Evolutionary conservation across 768 basidiomycete genomes (phyloP).

Genomic region (Mycena latifolia): DNA sequence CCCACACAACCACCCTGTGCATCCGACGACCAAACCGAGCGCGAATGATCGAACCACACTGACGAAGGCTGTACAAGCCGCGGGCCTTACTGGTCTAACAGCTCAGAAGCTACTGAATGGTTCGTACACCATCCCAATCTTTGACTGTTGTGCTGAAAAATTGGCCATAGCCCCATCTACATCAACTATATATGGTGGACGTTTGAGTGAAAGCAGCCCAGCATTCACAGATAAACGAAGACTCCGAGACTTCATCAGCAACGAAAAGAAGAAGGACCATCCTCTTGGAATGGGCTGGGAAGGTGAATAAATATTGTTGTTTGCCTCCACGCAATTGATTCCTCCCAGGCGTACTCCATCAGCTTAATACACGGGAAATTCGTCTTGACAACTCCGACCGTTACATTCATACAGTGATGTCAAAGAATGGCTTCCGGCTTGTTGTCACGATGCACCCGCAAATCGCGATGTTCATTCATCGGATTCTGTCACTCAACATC

Average conservation of each 20-base stretch:
- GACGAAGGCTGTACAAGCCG: background rate
- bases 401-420: conserved; percentile 11
- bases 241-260: background rate
- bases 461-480: conserved; percentile 21
- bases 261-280: conserved; percentile 2
- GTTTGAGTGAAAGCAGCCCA: background rate
- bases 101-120: conserved; percentile 21
- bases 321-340: background rate
- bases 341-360: background rate
- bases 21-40: conserved; percentile 23
- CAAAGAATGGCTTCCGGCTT: background rate
- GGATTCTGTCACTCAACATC: conserved; percentile 14
- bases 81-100: conserved; percentile 9
- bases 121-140: background rate
- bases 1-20: conserved; percentile 24
- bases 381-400: background rate
- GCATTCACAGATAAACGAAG: background rate
- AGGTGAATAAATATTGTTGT: background rate
- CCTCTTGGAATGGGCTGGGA: conserved; percentile 18
- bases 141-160: background rate
- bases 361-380: background rate
- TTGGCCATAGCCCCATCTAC: background rate
- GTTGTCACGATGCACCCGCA: conserved; percentile 15
- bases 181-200: background rate
- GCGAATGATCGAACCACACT: conserved; percentile 2